Conservation (phyloP, 1,139 yeast species). For the Magnusiomyces ingens region DNA sequence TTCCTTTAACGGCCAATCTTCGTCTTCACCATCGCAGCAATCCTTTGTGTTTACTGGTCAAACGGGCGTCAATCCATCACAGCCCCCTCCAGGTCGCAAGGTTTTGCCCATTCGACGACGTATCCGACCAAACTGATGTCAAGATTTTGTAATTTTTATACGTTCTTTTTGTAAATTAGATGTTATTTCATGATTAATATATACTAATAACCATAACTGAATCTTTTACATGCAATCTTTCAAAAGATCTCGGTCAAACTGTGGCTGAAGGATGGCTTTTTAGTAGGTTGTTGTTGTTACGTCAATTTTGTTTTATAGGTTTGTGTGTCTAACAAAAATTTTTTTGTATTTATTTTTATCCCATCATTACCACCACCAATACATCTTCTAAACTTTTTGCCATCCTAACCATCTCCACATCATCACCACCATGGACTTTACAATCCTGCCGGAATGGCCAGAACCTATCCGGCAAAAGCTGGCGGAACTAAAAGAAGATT, state of each 20-base stretch:
- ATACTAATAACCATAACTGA: too few relatives aligned
- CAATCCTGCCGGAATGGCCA: slow-evolving; percentile 39
- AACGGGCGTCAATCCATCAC: not conserved
- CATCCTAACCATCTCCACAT: not conserved
- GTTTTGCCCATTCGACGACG: slow-evolving; percentile 12
- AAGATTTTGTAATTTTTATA: not conserved
- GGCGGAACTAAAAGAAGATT: slow-evolving; percentile 43
- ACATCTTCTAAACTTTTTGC: not conserved
- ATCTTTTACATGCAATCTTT: too few relatives aligned
- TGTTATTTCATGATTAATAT: too few relatives aligned
- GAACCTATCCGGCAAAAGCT: slow-evolving; percentile 36
- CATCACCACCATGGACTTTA: slow-evolving; percentile 33
- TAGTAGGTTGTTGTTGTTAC: too few relatives aligned
- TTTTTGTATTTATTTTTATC: not conserved
- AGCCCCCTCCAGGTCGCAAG: slow-evolving; percentile 11
- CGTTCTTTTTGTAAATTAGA: not conserved
- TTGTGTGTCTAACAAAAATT: too few relatives aligned
- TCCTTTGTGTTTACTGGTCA: not conserved
- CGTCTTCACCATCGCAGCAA: not conserved
- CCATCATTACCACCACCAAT: not conserved
- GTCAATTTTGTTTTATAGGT: not conserved
- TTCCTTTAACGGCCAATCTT: not conserved
- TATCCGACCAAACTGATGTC: not conserved
- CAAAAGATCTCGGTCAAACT: too few relatives aligned
- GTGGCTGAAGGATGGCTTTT: too few relatives aligned